Conservation (phyloP, 306 rosid genomes). For the Corylus heterophylla region DNA sequence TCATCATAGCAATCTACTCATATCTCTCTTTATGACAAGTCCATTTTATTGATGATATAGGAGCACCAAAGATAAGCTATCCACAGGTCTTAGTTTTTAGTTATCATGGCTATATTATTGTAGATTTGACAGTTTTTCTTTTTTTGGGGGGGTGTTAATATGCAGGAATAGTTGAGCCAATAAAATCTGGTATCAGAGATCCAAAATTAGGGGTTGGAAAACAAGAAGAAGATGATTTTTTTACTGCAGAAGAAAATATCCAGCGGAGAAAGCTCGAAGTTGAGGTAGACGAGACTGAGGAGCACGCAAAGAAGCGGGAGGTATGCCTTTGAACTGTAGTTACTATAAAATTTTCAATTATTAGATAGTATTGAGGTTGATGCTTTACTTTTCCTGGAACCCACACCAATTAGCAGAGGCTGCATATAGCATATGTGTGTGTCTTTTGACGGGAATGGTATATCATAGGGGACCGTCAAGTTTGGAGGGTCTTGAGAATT, state of each 20-base stretch:
- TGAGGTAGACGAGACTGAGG: slow-evolving; percentile 92
- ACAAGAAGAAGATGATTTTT: slow-evolving; percentile 93
- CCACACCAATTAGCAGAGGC: slow-evolving; percentile 88
- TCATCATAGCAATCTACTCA: neutral
- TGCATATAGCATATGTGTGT: slow-evolving; percentile 88
- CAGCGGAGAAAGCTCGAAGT: slow-evolving; percentile 83
- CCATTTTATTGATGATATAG: neutral
- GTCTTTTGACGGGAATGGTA: slow-evolving; percentile 89
- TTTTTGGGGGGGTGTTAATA: slow-evolving; percentile 3
- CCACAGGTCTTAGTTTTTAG: neutral
- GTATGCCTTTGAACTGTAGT: slow-evolving; percentile 51
- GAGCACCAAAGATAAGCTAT: neutral
- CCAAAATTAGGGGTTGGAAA: slow-evolving; percentile 87
- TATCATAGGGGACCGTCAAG: slow-evolving; percentile 90
- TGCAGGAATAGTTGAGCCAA: slow-evolving; percentile 86
- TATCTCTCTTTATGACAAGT: neutral
- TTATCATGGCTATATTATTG: neutral
- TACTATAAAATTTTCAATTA: slow-evolving; percentile 35
- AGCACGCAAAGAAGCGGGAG: slow-evolving; percentile 83
- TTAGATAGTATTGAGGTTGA: slow-evolving; percentile 67
- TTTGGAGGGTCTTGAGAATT: slow-evolving; percentile 99
- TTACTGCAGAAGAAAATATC: slow-evolving; percentile 95
- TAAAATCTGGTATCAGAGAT: slow-evolving; percentile 95
- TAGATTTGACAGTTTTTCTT: neutral
- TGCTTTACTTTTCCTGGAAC: slow-evolving; percentile 83